Evolutionary conservation across 257 asterid genomes (phyloP).

Genomic region (Nicotiana paniculata): DNA sequence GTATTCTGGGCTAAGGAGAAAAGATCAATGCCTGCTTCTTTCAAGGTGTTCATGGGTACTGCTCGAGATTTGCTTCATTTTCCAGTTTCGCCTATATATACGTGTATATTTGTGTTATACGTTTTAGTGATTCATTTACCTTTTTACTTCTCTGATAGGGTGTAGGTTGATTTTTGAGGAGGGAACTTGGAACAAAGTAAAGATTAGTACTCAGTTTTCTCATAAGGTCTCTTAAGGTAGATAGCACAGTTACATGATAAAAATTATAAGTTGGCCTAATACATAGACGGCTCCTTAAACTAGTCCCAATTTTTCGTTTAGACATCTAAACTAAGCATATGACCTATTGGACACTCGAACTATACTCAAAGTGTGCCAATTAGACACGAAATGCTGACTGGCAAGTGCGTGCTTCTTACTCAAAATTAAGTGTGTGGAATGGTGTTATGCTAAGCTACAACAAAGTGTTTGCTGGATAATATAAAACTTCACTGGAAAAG

Average conservation of each 20-base stretch:
- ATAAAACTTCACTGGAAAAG: neutral
- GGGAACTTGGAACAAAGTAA: neutral
- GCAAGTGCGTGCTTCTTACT: neutral
- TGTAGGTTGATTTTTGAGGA: neutral
- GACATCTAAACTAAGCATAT: neutral
- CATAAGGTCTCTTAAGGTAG: neutral
- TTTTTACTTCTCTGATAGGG: neutral
- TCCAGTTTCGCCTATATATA: neutral
- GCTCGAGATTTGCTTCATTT: neutral
- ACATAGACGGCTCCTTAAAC: neutral
- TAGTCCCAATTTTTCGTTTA: neutral
- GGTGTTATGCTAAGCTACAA: neutral
- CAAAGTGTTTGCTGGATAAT: neutral
- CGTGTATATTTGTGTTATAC: neutral
- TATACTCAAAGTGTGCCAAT: neutral
- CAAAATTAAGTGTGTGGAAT: neutral
- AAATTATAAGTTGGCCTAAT: neutral
- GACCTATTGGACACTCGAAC: neutral
- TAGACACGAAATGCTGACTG: neutral
- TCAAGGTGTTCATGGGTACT: slow-evolving; percentile 79
- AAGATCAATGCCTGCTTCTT: slow-evolving; percentile 81
- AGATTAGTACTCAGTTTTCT: neutral
- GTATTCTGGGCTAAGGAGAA: slow-evolving; percentile 98
- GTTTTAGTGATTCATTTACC: neutral
- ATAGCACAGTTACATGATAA: neutral